Evolutionary conservation across 2,329 filamentous ascomycete species (phyloP), one percentile per base, ranked within the genome.

Genomic region (Colletotrichum sp.): DNA sequence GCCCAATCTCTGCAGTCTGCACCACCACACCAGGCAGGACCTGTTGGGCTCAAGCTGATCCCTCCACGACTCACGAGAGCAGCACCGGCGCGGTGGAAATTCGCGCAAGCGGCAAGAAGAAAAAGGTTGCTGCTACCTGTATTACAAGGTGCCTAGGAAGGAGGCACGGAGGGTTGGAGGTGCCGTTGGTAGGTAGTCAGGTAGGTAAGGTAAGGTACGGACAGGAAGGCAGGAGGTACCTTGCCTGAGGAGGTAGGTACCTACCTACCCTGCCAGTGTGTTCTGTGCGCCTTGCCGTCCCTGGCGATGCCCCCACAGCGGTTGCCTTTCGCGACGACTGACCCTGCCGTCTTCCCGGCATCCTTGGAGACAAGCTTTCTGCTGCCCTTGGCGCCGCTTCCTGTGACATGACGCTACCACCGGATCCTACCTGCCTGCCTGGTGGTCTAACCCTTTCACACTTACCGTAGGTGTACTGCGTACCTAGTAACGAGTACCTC

Each of bases 341-440:
- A 55, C 72, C 72, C 75, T 76, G 75, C 75, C 75, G 60, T 76
- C 59, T 76, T 75, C 62, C 75, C 75, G 72, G 75, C 75, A 74
- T 74, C 74, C 71, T 71, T 75, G 67, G 72, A 76, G 75, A 75
- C 75, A 76, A 76, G 75, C 75, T 76, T 76, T 76, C 63, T 71
- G 36, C 34, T 76, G 66, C 55, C 44, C 67, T 76, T 75, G 30
- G 66, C 75, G 71, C 75, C 39, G 32, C n/a, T 68, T 55, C 52
- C 66, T 71, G 26, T 76, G 67, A 71, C 75, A 75, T 67, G 57
- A 75, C 71, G 55, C 73, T 28, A 70, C 59, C 67, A 57, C 59
- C 44, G 60, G 15, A 66, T 52, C 49, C 49, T 69, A 59, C 49
- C 44, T 59, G 21, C 63, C 36, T 52, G 26, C 36, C 34, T 49